Evolutionary conservation across 2,329 filamentous ascomycete species (phyloP).

Genomic region (Sphaerulina populicola): DNA sequence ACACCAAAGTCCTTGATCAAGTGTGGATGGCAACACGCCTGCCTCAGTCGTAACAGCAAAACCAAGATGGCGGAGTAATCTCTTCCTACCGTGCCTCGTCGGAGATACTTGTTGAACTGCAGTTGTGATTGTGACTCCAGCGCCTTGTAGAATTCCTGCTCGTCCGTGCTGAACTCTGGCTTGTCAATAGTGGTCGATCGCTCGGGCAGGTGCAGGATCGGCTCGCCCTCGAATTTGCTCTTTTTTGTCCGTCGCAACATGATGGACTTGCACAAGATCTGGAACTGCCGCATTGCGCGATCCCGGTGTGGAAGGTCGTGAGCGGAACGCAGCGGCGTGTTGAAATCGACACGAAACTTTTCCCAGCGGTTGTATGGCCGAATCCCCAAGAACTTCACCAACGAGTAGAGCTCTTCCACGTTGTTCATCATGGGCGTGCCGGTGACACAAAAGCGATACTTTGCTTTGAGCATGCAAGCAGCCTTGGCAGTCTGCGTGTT

Average conservation of each 20-base stretch:
- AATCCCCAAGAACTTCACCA: slow-evolving; percentile 70
- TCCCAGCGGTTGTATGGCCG: slow-evolving; percentile 61
- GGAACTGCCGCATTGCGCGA: slow-evolving; percentile 61
- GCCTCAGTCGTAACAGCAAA: slow-evolving; percentile 68
- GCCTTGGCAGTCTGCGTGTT: slow-evolving; percentile 54
- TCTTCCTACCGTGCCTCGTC: slow-evolving; percentile 56
- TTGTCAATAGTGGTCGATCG: slow-evolving; percentile 56
- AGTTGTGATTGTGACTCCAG: slow-evolving; percentile 60
- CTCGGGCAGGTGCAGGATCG: slow-evolving; percentile 59
- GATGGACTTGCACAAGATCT: slow-evolving; percentile 67
- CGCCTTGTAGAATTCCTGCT: slow-evolving; percentile 55
- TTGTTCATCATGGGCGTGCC: slow-evolving; percentile 87
- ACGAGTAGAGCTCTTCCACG: slow-evolving; percentile 66
- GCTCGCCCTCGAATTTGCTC: slow-evolving; percentile 69
- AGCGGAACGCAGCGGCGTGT: slow-evolving; percentile 43
- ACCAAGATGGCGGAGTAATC: slow-evolving; percentile 76
- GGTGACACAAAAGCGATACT: slow-evolving; percentile 64
- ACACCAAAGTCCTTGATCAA: slow-evolving; percentile 59
- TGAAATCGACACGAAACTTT: slow-evolving; percentile 54
- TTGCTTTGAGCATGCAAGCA: slow-evolving; percentile 50
- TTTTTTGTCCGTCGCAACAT: slow-evolving; percentile 76
- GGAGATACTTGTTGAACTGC: slow-evolving; percentile 68
- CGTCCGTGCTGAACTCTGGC: slow-evolving; percentile 59
- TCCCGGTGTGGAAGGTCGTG: slow-evolving; percentile 25
- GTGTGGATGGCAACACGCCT: slow-evolving; percentile 71